Evolutionary conservation across 2,329 filamentous ascomycete species (phyloP), one percentile per base, ranked within the genome.

Genomic region (Botrytis fabae): DNA sequence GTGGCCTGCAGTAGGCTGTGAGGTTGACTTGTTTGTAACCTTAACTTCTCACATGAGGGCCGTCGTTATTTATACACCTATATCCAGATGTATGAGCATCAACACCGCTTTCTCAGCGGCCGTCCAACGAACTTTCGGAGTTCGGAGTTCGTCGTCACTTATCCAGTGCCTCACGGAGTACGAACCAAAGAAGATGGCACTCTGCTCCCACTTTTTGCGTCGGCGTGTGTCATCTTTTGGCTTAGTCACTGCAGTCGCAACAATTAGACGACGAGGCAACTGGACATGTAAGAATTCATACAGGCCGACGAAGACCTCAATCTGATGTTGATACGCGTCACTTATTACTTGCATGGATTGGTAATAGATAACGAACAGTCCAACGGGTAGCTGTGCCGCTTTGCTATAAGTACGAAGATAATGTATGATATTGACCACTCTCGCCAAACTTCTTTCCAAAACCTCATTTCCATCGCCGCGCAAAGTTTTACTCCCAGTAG

Each of bases 201-300:
- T 40, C n/a, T 61, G 35, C 60, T 40, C 59, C 60, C 38, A 42
- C 35, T 62, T 2, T 62, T 42, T 42, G 18, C 16, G 40, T 62
- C 38, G 38, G 38, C 59, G 59, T 62, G 40, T 28, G 61, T 46
- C 40, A 32, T 63, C n/a, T 63, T 22, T 20, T 32, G 4, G 61
- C 16, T 28, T 63, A 44, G 40, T 63, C 61, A 64, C 61, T 25
- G n/a, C 40, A 64, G 61, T 64, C 40, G 40, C 40, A 64, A 32
- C n/a, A 20, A 44, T 18, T 44, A 22, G n/a, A 28, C 8, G 18
- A 57, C 22, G 25, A 25, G 46, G 7, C 14, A 28, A 28, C n/a
- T 54, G 6, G 61, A 18, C 9, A 44, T 44, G 38, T 8, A 62
- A n/a, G 25, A 14, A 14, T 42, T 42, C 22, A 10, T 18, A 20